phyloP scores from a whole-genome alignment of 352 stramenopile genomes.

The Pythium utonaiense region DNA sequence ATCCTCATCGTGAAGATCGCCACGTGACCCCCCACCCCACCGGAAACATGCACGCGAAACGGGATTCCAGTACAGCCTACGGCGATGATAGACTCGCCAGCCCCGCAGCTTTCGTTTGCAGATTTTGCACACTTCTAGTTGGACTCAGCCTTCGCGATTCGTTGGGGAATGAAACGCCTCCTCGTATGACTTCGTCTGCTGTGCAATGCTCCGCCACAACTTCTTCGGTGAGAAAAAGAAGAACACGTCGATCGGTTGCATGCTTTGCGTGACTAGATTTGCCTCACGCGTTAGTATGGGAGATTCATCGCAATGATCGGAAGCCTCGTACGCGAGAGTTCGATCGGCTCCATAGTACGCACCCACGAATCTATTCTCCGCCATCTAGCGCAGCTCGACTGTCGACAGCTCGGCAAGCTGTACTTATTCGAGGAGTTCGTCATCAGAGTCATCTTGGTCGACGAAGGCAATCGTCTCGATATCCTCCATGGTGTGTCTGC shows the following conservation, averaged over 20 bases:
- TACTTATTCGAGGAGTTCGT: not conserved
- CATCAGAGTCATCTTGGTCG: not conserved
- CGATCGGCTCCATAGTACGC: not conserved
- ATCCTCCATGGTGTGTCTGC: not conserved
- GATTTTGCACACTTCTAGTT: too few species aligned
- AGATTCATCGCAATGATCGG: not conserved
- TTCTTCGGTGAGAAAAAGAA: not conserved
- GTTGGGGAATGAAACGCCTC: not conserved
- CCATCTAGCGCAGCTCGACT: not conserved
- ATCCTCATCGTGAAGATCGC: too few species aligned
- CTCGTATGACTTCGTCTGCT: not conserved
- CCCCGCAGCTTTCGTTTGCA: too few species aligned
- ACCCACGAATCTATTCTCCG: not conserved
- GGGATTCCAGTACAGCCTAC: too few species aligned
- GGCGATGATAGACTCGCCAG: too few species aligned
- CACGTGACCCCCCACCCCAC: too few species aligned
- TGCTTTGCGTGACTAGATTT: not conserved
- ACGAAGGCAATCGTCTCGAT: not conserved
- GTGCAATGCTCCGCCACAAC: not conserved
- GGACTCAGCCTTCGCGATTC: not conserved
- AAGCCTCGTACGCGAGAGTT: not conserved
- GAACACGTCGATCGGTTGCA: not conserved
- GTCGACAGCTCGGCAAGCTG: not conserved
- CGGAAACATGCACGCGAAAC: too few species aligned
- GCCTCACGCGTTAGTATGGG: not conserved